Percentiles rank a stretch among this genome's conserved stretches.
Evolutionary conservation across 2,329 filamentous ascomycete species (phyloP).

Genomic region (Curvularia sp.): DNA sequence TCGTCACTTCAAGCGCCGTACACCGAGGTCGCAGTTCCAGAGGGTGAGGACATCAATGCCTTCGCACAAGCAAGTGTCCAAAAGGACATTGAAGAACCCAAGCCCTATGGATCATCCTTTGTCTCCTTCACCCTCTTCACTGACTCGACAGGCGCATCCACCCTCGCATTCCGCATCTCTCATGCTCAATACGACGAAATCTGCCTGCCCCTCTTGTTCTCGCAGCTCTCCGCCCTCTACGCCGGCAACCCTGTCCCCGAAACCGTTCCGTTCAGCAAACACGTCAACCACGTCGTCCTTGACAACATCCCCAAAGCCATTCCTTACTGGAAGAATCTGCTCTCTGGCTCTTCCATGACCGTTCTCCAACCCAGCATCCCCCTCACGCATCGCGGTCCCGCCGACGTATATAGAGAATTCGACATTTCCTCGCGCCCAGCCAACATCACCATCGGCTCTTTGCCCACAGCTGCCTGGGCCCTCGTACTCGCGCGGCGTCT

Average conservation of each 20-base stretch:
- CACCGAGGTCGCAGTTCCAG: conserved; percentile 43
- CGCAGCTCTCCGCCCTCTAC: conserved; percentile 65
- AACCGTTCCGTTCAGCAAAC: conserved; percentile 55
- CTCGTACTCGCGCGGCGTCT: conserved; percentile 65
- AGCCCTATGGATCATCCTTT: conserved; percentile 62
- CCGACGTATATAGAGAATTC: conserved; percentile 43
- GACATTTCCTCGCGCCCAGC: conserved; percentile 54
- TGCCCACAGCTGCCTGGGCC: conserved; percentile 73
- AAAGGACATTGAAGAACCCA: conserved; percentile 62
- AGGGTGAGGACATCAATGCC: conserved; percentile 58
- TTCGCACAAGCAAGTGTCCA: conserved; percentile 64
- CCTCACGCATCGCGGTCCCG: conserved; percentile 36
- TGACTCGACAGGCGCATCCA: conserved; percentile 60
- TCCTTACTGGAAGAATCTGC: conserved; percentile 67
- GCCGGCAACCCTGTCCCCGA: conserved; percentile 41
- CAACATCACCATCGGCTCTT: conserved; percentile 67
- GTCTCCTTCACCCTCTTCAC: conserved; percentile 58
- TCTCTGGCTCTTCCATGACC: conserved; percentile 62
- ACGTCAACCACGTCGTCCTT: conserved; percentile 52
- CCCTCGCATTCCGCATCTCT: conserved; percentile 67
- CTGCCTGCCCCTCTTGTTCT: conserved; percentile 67
- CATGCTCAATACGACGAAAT: conserved; percentile 76
- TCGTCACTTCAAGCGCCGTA: conserved; percentile 61
- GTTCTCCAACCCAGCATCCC: conserved; percentile 45
- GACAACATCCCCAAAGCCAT: conserved; percentile 57